Percentiles rank a stretch among this genome's conserved stretches.
These are phyloP conservation scores for Geotrichum macrosporum DNA, from an alignment of 1,139 yeast species.

Conservation along the genomic window DNA sequence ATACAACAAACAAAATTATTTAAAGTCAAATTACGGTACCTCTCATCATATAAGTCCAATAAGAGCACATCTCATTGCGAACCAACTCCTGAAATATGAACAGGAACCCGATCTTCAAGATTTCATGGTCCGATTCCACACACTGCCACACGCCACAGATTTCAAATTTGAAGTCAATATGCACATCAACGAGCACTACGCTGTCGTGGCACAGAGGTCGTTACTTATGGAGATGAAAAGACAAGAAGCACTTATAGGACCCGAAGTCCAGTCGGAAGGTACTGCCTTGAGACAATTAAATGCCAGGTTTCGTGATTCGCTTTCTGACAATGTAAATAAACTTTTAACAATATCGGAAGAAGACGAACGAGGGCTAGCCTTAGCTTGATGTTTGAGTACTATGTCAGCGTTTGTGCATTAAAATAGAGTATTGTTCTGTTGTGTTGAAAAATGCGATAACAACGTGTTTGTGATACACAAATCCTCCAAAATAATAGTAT, in stretches of 20 bases:
- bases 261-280: not conserved
- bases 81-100: constrained; percentile 19
- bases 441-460: too few relatives aligned
- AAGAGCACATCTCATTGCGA: constrained; percentile 18
- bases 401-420: too few relatives aligned
- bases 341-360: not conserved
- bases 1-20: not conserved
- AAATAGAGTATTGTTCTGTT: not conserved
- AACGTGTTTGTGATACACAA: not conserved
- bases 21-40: not conserved
- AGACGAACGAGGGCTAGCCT: not conserved
- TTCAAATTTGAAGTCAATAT: constrained; percentile 21
- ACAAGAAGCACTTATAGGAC: not conserved
- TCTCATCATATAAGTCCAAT: constrained; percentile 6
- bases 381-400: not conserved
- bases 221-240: not conserved
- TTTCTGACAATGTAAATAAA: not conserved
- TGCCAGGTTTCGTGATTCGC: not conserved
- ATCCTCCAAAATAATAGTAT: not conserved
- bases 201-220: constrained; percentile 1
- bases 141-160: constrained; percentile 21
- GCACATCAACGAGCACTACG: constrained; percentile 21
- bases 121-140: constrained; percentile 22
- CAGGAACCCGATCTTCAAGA: constrained; percentile 19
- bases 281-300: not conserved